A percentile compares a stretch with the other conserved stretches of the same genome.
Evolutionary conservation across 2,329 filamentous ascomycete genomes (phyloP).

Genomic region (Epicoccum nigrum): DNA sequence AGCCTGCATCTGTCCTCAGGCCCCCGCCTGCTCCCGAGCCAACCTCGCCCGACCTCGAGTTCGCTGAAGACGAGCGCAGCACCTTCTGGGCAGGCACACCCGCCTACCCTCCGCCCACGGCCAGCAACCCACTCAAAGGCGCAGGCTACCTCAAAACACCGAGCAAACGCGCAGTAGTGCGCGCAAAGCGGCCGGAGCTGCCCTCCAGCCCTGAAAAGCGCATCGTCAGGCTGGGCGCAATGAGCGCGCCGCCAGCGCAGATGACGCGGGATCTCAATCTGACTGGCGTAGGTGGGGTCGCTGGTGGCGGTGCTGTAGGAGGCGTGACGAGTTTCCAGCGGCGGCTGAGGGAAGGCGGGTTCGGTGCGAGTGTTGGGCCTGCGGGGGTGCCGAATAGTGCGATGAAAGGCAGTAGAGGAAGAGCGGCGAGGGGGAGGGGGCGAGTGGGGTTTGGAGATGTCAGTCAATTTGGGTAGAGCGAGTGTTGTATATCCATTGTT

Average conservation of each 20-base stretch:
- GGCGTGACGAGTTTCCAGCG: conserved; percentile 43
- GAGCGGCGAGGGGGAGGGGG: conserved; percentile 18
- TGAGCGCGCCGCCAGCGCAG: conserved; percentile 41
- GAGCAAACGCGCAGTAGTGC: conserved; percentile 48
- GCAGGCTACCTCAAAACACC: conserved; percentile 56
- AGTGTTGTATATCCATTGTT: conserved; percentile 5
- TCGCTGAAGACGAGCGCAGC: conserved; percentile 15
- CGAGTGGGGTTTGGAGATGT: conserved; percentile 34
- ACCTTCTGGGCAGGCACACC: conserved; percentile 40
- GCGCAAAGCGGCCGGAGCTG: conserved; percentile 41
- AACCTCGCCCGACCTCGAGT: conserved; percentile 10
- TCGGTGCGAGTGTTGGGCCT: conserved; percentile 20
- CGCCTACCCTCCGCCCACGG: conserved; percentile 20
- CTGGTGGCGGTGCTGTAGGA: conserved; percentile 2
- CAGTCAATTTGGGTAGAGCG: conserved; percentile 23
- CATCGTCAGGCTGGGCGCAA: conserved; percentile 19
- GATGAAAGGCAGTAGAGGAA: conserved; percentile 15
- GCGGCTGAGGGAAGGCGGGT: conserved; percentile 40
- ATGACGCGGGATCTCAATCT: neutral
- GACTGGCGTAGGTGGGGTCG: conserved; percentile 16
- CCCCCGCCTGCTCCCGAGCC: conserved; percentile 12
- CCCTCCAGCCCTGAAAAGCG: conserved; percentile 34
- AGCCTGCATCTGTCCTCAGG: neutral
- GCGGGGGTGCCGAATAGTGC: conserved; percentile 11
- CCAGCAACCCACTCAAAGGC: conserved; percentile 21